Percentiles rank a stretch among this genome's conserved stretches.
Evolutionary conservation across 2,329 filamentous ascomycete species (phyloP).

Genomic region (Trichoderma sp.): DNA sequence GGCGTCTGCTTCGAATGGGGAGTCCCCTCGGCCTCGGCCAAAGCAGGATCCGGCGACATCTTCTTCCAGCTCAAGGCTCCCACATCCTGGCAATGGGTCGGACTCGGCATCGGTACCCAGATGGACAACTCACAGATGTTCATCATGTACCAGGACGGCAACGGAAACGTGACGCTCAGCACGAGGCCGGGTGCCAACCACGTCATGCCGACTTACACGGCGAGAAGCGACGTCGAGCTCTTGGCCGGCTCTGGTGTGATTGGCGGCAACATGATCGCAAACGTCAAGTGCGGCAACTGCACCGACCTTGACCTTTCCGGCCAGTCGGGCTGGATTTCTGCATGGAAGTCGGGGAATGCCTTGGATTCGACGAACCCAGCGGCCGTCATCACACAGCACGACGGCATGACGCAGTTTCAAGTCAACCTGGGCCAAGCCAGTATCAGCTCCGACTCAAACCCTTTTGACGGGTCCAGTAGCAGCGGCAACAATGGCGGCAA

Average conservation of each 20-base stretch:
- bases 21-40: conserved; percentile 49
- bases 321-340: conserved; percentile 49
- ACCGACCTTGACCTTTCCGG: conserved; percentile 43
- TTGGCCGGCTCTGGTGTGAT: conserved; percentile 57
- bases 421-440: conserved; percentile 49
- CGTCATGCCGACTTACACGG: conserved; percentile 45
- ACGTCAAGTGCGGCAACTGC: conserved; percentile 55
- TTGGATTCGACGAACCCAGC: conserved; percentile 42
- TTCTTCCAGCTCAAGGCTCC: conserved; percentile 60
- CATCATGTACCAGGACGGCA: conserved; percentile 57
- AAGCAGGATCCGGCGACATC: conserved; percentile 51
- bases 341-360: conserved; percentile 48
- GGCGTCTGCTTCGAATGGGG: conserved; percentile 55
- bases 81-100: conserved; percentile 53
- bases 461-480: conserved; percentile 39
- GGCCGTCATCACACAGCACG: conserved; percentile 46
- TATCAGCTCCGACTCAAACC: conserved; percentile 49
- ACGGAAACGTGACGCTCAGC: conserved; percentile 60
- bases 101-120: conserved; percentile 51
- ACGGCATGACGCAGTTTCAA: conserved; percentile 41
- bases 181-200: conserved; percentile 50
- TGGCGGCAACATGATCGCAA: conserved; percentile 54
- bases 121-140: conserved; percentile 62
- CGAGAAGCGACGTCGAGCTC: conserved; percentile 46
- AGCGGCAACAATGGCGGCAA: conserved; percentile 17